Conservation (phyloP, 2,329 filamentous ascomycete species). For the Didymella keratinophila region DNA sequence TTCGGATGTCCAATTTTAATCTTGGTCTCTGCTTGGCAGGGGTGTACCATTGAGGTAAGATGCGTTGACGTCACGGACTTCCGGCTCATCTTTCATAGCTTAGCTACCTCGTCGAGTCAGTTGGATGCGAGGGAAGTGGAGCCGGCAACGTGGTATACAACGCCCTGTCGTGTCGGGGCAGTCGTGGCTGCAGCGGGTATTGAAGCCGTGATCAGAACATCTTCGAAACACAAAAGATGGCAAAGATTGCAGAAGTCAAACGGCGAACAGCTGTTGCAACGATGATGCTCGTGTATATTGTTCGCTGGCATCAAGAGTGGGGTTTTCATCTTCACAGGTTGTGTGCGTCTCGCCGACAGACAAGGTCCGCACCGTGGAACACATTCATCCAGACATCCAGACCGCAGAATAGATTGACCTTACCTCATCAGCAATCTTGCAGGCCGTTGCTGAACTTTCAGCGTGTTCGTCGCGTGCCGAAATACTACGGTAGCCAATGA, state of each 20-base stretch:
- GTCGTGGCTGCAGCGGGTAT: background rate
- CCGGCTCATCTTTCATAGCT: conserved; percentile 1
- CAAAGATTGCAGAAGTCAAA: background rate
- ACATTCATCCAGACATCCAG: conserved; percentile 10
- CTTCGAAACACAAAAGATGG: background rate
- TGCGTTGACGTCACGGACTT: conserved; percentile 15
- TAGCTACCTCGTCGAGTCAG: background rate
- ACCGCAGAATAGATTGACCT: conserved; percentile 13
- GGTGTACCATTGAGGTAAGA: background rate
- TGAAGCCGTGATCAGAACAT: background rate
- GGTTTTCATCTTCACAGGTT: conserved; percentile 3
- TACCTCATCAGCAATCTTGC: conserved; percentile 19
- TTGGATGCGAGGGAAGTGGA: conserved; percentile 12
- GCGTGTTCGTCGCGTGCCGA: conserved; percentile 23
- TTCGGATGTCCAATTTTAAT: conserved; percentile 11
- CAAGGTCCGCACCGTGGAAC: conserved; percentile 7
- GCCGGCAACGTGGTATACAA: conserved; percentile 12
- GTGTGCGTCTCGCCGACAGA: conserved; percentile 7
- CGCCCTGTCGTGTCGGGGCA: background rate
- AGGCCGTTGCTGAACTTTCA: conserved; percentile 15
- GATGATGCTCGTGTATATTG: conserved; percentile 6
- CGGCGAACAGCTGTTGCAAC: background rate
- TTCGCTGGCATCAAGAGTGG: conserved; percentile 1
- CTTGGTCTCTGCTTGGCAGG: conserved; percentile 14
- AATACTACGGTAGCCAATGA: conserved; percentile 16